Evolutionary conservation across 306 rosid genomes (phyloP).

Genomic region (Cicer arietinum): DNA sequence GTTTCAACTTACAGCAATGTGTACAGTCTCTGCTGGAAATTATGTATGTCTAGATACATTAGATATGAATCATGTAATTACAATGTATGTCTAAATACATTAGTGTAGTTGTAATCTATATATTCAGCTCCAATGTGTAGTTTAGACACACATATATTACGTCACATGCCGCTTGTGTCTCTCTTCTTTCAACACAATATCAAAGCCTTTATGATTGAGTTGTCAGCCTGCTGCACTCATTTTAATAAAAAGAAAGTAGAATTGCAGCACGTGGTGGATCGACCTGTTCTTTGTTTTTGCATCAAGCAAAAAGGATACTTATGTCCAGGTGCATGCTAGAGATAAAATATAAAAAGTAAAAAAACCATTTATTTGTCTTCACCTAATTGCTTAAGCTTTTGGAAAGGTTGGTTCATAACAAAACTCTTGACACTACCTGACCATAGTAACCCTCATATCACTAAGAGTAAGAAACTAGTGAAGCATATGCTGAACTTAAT

Average conservation of each 20-base stretch:
- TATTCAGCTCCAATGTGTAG: background rate
- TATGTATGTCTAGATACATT: background rate
- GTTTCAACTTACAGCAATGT: background rate
- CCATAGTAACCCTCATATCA: background rate
- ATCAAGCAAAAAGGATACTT: background rate
- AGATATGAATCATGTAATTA: background rate
- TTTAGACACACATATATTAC: background rate
- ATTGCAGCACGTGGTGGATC: background rate
- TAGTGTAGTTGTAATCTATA: background rate
- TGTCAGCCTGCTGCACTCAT: background rate
- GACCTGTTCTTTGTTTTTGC: background rate
- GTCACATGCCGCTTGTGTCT: background rate
- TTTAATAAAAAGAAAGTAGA: background rate
- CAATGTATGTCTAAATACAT: background rate
- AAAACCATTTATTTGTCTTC: background rate
- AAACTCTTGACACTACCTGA: background rate
- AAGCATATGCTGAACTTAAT: background rate
- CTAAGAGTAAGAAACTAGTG: background rate
- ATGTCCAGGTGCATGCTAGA: background rate
- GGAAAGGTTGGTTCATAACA: background rate
- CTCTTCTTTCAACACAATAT: background rate
- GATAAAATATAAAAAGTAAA: background rate
- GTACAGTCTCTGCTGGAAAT: background rate
- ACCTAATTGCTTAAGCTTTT: background rate
- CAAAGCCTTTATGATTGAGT: background rate